phyloP scores from a whole-genome alignment of 179 eudicot species.

The Heliamphora pulchella region DNA sequence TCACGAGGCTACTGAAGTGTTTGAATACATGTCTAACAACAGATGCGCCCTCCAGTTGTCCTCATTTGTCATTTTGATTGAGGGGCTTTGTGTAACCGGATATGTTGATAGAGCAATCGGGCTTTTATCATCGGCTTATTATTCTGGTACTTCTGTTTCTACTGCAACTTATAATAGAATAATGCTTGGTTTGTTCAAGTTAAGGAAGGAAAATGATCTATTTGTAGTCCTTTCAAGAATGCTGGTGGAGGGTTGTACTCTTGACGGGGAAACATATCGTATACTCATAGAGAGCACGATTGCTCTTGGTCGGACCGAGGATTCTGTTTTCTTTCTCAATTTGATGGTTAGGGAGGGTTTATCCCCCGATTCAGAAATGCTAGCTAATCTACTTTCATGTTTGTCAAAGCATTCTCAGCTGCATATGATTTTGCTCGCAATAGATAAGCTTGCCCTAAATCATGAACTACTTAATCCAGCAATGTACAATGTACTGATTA shows the following conservation, averaged over 20 bases:
- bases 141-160: constrained; percentile 26
- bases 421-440: constrained; percentile 26
- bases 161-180: constrained; percentile 31
- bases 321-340: constrained; percentile 25
- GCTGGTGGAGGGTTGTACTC: constrained; percentile 36
- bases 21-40: constrained; percentile 30
- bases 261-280: constrained; percentile 32
- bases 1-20: constrained; percentile 35
- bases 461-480: constrained; percentile 26
- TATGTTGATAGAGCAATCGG: constrained; percentile 31
- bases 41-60: constrained; percentile 23
- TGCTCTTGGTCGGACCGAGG: constrained; percentile 12
- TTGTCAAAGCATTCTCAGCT: constrained; percentile 29
- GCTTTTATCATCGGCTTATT: constrained; percentile 29
- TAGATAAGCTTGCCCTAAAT: constrained; percentile 24
- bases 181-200: constrained; percentile 35
- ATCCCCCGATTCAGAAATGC: constrained; percentile 37
- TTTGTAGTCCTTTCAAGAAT: constrained; percentile 33
- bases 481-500: constrained; percentile 37
- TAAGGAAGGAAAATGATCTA: constrained; percentile 20
- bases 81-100: constrained; percentile 33
- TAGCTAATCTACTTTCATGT: constrained; percentile 28
- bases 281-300: constrained; percentile 26
- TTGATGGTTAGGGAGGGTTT: constrained; percentile 38
- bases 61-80: constrained; percentile 33